Conservation (phyloP, 345 rosid species). For the Camelina laxa region DNA sequence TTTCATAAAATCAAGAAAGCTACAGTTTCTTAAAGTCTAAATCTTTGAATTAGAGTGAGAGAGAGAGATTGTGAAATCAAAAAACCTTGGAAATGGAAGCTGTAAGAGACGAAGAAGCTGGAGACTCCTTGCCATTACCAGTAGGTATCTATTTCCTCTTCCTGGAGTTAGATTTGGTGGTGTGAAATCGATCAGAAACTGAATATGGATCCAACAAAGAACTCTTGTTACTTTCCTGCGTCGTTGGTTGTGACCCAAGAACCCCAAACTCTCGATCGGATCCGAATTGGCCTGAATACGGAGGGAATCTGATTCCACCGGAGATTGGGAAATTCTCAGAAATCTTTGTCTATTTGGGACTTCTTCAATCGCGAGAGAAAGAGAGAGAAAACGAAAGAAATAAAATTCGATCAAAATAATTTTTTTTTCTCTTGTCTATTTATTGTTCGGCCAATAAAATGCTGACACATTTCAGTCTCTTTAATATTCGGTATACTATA, state of each 20-base stretch:
- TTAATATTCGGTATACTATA: too few species aligned
- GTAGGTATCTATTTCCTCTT: conserved; percentile 59
- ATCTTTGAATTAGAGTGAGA: background rate
- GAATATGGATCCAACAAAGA: conserved; percentile 48
- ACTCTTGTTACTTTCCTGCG: conserved; percentile 47
- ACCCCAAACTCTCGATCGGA: conserved; percentile 34
- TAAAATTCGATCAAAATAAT: too few species aligned
- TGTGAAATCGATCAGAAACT: conserved; percentile 39
- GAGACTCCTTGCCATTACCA: conserved; percentile 56
- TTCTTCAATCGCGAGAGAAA: too few species aligned
- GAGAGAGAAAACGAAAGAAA: too few species aligned
- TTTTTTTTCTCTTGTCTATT: too few species aligned
- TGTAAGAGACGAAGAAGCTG: conserved; percentile 52
- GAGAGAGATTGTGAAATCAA: background rate
- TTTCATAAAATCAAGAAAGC: conserved; percentile 10
- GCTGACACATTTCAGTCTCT: too few species aligned
- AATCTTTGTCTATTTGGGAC: too few species aligned
- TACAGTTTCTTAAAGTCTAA: conserved; percentile 1
- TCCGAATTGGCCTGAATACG: conserved; percentile 42
- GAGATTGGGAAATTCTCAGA: conserved; percentile 43
- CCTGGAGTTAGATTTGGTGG: conserved; percentile 46
- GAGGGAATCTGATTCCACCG: conserved; percentile 41
- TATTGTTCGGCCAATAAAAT: too few species aligned
- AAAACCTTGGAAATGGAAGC: conserved; percentile 59
- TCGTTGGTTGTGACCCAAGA: conserved; percentile 47